Percentiles rank a stretch among this genome's conserved stretches.
phyloP scores from a whole-genome alignment of 768 basidiomycete genomes.

The Lactarius tabidus region DNA sequence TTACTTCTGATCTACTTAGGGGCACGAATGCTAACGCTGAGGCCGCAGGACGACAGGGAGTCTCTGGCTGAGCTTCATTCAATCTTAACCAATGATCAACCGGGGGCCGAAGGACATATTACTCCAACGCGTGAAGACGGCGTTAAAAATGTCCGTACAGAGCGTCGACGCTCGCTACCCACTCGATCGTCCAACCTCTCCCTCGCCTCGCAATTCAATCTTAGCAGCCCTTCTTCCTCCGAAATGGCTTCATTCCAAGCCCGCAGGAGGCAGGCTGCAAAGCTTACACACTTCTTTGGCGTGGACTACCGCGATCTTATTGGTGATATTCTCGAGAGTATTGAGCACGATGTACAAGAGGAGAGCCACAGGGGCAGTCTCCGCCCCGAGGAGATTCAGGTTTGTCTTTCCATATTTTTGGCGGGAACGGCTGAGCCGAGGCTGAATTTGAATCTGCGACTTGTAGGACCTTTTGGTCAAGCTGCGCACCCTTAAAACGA shows the following conservation, averaged over 20 bases:
- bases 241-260: conserved; percentile 59
- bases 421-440: background rate
- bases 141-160: conserved; percentile 14
- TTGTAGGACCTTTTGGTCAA: conserved; percentile 41
- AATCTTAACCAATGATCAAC: conserved; percentile 44
- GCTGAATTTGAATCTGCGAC: conserved; percentile 7
- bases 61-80: conserved; percentile 73
- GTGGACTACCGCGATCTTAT: conserved; percentile 80
- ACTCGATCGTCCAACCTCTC: conserved; percentile 58
- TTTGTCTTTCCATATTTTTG: conserved; percentile 33
- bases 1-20: conserved; percentile 13
- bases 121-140: conserved; percentile 22
- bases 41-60: conserved; percentile 62
- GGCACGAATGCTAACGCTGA: conserved; percentile 9
- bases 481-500: conserved; percentile 51
- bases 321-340: conserved; percentile 72
- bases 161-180: conserved; percentile 51
- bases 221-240: conserved; percentile 38
- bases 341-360: conserved; percentile 70
- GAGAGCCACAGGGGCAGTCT: conserved; percentile 63
- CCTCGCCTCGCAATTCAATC: conserved; percentile 48
- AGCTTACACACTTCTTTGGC: conserved; percentile 84
- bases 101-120: conserved; percentile 18
- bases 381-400: conserved; percentile 67
- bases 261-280: conserved; percentile 71